Evolutionary conservation across 495 filamentous ascomycete species (phyloP).

Genomic region (Sporormia fimetaria): DNA sequence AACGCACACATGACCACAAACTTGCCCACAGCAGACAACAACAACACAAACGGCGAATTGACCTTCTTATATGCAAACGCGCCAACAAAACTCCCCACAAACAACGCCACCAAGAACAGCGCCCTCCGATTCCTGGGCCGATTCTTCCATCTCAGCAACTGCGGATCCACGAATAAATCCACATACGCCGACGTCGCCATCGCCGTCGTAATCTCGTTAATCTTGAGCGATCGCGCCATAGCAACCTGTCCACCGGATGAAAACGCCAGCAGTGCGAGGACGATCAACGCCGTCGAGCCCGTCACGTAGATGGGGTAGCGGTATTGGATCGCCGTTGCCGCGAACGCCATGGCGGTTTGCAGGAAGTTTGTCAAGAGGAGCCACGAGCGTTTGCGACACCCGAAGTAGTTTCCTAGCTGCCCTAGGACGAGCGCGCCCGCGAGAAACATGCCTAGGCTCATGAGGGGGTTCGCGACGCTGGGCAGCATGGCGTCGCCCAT

Average conservation of each 20-base stretch:
- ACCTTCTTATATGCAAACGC: conserved; percentile 23
- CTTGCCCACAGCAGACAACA: conserved; percentile 1
- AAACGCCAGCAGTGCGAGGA: conserved; percentile 43
- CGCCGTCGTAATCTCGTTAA: conserved; percentile 55
- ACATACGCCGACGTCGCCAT: conserved; percentile 57
- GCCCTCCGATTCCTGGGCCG: conserved; percentile 41
- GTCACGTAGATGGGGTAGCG: conserved; percentile 26
- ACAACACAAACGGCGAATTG: background rate
- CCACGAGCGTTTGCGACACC: conserved; percentile 41
- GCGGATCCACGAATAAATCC: conserved; percentile 46
- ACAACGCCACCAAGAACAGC: conserved; percentile 41
- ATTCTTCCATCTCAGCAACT: conserved; percentile 37
- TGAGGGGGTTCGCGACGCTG: conserved; percentile 42
- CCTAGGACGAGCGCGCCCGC: conserved; percentile 43
- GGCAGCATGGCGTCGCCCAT: conserved; percentile 34
- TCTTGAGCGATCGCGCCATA: conserved; percentile 41
- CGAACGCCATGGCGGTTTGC: conserved; percentile 45
- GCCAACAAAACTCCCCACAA: conserved; percentile 44
- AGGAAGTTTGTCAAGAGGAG: conserved; percentile 41
- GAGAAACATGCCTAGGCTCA: conserved; percentile 46
- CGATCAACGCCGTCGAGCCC: conserved; percentile 33
- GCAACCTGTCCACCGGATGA: conserved; percentile 50
- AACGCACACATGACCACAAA: background rate
- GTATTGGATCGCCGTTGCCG: conserved; percentile 40
- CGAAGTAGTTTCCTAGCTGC: conserved; percentile 44